A percentile compares a stretch with the other conserved stretches of the same genome.
phyloP scores from a whole-genome alignment of 495 filamentous ascomycete species.

The Neurospora sp. region DNA sequence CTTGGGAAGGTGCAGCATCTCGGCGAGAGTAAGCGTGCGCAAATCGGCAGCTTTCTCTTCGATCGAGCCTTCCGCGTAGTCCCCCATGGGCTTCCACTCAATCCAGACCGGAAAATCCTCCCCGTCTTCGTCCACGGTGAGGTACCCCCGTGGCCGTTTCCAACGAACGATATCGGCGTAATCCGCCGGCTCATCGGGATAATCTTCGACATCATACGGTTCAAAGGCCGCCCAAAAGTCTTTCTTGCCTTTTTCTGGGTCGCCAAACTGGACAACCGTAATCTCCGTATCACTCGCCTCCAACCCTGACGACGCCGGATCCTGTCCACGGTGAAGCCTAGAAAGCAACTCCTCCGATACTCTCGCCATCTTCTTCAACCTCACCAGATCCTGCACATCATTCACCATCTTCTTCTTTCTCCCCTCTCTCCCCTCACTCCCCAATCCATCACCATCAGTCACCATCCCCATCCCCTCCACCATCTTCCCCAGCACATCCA shows the following conservation, averaged over 20 bases:
- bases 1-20: slow-evolving; percentile 23
- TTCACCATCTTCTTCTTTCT: no score
- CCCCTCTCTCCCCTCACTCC: no score
- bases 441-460: no score
- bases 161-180: accelerated
- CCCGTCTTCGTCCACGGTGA: not conserved
- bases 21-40: slow-evolving; percentile 18
- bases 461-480: no score
- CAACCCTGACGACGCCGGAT: not conserved
- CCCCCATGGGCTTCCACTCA: slow-evolving; percentile 21
- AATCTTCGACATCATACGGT: not conserved
- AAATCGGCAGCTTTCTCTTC: slow-evolving; percentile 13
- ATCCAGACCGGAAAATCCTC: slow-evolving; percentile 19
- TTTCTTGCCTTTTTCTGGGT: not conserved
- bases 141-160: slow-evolving; percentile 10
- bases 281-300: slow-evolving; percentile 2
- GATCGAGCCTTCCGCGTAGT: not conserved
- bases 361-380: no score
- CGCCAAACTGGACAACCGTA: slow-evolving; percentile 3
- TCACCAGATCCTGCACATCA: no score
- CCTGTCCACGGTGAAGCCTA: not conserved
- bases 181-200: not conserved
- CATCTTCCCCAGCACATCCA: no score
- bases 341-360: slow-evolving; percentile 14
- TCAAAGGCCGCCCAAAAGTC: not conserved